Evolutionary conservation across 169 alveolate genomes (phyloP), one percentile per base, ranked within the genome.

Genomic region (Perkinsus olseni): DNA sequence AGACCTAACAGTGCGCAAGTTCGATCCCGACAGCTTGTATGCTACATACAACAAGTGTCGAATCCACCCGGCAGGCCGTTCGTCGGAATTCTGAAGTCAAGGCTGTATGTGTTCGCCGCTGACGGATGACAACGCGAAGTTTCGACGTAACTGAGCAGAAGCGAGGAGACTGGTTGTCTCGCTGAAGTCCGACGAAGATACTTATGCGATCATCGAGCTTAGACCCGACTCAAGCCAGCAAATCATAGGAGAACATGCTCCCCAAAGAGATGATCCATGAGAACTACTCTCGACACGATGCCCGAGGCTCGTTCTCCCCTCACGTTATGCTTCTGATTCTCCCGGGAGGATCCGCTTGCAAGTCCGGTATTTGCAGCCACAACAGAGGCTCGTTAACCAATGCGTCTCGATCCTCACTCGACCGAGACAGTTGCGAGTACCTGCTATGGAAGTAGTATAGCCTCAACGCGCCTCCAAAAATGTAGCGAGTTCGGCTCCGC

Each of bases 301-400:
- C n/a, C n/a, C n/a, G n/a, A n/a, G n/a, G n/a, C n/a, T n/a, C n/a
- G n/a, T n/a, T n/a, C 82, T 28, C 82, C 82, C 82, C 37, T 62
- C 31, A 62, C 82, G 82, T 62, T 13, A 62, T 4, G 40, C 50
- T 6, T 24, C 39, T 0, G n/a, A 93, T 51, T 31, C 92, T 39
- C 91, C 94, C 94, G 8, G 82, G 82, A 24, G 82, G 82, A 31
- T 48, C 91, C 8, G 38, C 51, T n/a, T 34, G 39, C 13, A 93
- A 62, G 74, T 93, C 94, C 37, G 94, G 94, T 8, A 93, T 74
- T 37, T 40, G 74, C 45, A 93, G 74, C 37, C 92, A 93, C 17
- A 93, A 50, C 37, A 93, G 82, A 11, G 45, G 92, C 28, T 74
- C n/a, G 74, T 38, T 40, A 28, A 92, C 48, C 82, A 21, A 3